Evolutionary conservation across 1,284 basidiomycete species (phyloP).

Genomic region (Heterobasidion irregulare): DNA sequence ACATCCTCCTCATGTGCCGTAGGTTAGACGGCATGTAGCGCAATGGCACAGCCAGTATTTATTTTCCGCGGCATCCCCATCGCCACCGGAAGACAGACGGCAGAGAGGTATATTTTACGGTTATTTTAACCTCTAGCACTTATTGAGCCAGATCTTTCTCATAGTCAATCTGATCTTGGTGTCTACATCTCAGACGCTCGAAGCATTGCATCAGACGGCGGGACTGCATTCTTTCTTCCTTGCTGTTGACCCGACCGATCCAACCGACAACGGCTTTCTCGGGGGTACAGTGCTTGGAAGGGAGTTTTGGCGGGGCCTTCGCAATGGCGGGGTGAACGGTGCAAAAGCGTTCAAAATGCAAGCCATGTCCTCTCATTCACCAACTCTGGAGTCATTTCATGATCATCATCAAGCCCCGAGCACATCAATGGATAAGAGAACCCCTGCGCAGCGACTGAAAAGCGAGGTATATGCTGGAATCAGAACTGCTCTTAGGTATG

Average conservation of each 20-base stretch:
- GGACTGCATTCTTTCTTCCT: slow-evolving; percentile 54
- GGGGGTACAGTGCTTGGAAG: slow-evolving; percentile 51
- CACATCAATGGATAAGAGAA: slow-evolving; percentile 15
- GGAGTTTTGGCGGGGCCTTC: slow-evolving; percentile 54
- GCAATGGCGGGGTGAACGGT: slow-evolving; percentile 48
- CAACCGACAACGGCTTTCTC: slow-evolving; percentile 43
- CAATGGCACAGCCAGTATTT: slow-evolving; percentile 51
- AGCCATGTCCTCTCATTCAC: slow-evolving; percentile 3
- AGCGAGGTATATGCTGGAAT: slow-evolving; percentile 43
- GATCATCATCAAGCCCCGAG: neutral
- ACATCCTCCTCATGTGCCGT: slow-evolving; percentile 1
- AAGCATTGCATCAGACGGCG: slow-evolving; percentile 36
- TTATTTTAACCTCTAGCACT: neutral
- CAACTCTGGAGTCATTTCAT: neutral
- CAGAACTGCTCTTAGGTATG: slow-evolving; percentile 43
- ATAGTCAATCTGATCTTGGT: slow-evolving; percentile 38
- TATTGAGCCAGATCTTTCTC: neutral
- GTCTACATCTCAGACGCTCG: slow-evolving; percentile 39
- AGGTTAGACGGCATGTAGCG: slow-evolving; percentile 46
- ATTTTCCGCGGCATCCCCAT: slow-evolving; percentile 21
- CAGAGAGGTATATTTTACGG: slow-evolving; percentile 13
- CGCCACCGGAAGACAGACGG: slow-evolving; percentile 6
- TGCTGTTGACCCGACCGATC: slow-evolving; percentile 42
- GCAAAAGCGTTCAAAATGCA: slow-evolving; percentile 44
- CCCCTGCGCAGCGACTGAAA: slow-evolving; percentile 33